Base-by-base conservation (phyloP, 495 filamentous ascomycete species). In the Neurospora hispaniola region DNA sequence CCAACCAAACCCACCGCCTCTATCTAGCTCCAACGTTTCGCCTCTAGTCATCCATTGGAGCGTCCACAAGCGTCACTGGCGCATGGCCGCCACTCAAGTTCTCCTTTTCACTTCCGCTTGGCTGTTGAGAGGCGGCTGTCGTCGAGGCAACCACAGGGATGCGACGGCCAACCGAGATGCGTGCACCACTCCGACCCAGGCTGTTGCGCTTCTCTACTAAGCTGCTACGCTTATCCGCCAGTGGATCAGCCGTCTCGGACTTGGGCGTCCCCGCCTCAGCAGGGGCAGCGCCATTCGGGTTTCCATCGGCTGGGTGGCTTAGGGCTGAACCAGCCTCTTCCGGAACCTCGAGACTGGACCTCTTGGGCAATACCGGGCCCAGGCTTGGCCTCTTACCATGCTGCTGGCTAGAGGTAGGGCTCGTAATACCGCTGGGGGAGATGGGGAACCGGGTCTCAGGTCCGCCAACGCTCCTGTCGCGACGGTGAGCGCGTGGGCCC, bases 361-460 rank as follows among this genome's bases (percentile, higher is more conserved):
- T 75, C 69, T 86, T 85, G 71, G 83, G 86, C 59, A 80, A 75
- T 42, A 76, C 62, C 11, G 79, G 79, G 18, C 79, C 79, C 68
- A 80, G n/a, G 71, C 82, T 85, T 71, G 75, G 72, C 39, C 81
- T 76, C 42, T 86, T 84, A 71, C 81, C 84, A 40, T 77, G 79
- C 54, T 85, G 84, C 68, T 85, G 84, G 71, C 82, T 84, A 71
- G 84, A 79, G 75, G 86, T 84, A 5, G 84, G 82, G 20, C 84
- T 80, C 41, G 88, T 87, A 16, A 66, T 38, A 23, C 89, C 85
- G 44, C 90, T 90, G 48, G 91, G 91, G 59, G 89, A 86, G 75
- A 99, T 91, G 10, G 96, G 96, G 85, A 99, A 99, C 23, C 96
- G 86, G 54, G 86, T 94, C 80, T 89, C 91, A 75, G 90, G 88